Evolutionary conservation across 2,329 filamentous ascomycete genomes (phyloP).

Genomic region (Xylaria sp.): DNA sequence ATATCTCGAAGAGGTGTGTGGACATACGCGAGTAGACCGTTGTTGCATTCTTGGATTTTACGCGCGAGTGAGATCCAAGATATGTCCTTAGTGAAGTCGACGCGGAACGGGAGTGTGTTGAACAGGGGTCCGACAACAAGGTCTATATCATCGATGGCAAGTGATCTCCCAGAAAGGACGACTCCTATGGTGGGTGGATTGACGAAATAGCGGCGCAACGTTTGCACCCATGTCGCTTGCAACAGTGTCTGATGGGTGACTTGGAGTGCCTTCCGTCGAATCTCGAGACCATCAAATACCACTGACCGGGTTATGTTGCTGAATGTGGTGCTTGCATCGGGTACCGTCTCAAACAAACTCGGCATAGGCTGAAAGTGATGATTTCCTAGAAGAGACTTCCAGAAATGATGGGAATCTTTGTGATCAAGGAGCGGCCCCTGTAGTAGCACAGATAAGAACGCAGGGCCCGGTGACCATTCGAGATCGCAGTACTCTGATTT

Average conservation of each 20-base stretch:
- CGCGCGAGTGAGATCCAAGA: constrained; percentile 58
- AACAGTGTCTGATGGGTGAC: constrained; percentile 76
- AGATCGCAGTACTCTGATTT: constrained; percentile 43
- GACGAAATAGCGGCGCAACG: constrained; percentile 49
- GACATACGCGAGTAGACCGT: constrained; percentile 63
- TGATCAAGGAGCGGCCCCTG: constrained; percentile 60
- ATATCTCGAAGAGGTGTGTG: constrained; percentile 74
- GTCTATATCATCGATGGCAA: constrained; percentile 62
- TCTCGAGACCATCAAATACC: constrained; percentile 42
- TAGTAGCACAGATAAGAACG: constrained; percentile 62
- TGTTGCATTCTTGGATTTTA: constrained; percentile 66
- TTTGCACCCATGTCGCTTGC: constrained; percentile 67
- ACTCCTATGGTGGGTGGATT: constrained; percentile 59
- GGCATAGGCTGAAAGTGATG: constrained; percentile 28
- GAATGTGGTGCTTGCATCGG: constrained; percentile 1
- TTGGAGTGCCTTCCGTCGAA: constrained; percentile 52
- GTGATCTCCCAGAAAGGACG: constrained; percentile 70
- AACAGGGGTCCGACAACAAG: constrained; percentile 75
- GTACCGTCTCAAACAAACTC: constrained; percentile 10
- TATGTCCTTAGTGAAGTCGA: constrained; percentile 38
- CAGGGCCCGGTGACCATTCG: constrained; percentile 36
- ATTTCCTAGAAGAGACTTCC: constrained; percentile 52
- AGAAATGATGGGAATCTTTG: constrained; percentile 52
- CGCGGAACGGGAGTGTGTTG: constrained; percentile 76
- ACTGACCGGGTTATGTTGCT: constrained; percentile 30